Conservation (phyloP, 2,329 filamentous ascomycete genomes). For the Xylaria sp. region DNA sequence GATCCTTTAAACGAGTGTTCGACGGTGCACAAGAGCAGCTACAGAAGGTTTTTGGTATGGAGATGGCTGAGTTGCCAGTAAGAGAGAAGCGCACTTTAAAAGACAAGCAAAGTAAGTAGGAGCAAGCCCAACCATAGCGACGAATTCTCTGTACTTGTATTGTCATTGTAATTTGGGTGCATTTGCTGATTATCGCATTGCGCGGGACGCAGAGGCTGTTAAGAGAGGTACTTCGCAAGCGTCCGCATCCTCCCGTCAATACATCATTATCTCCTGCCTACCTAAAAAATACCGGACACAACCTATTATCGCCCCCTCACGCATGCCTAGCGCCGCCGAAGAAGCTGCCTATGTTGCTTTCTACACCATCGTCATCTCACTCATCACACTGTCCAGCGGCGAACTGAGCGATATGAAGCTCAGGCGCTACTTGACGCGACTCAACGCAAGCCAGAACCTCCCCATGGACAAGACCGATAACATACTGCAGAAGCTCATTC, state of each 20-base stretch:
- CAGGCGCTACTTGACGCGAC: conserved; percentile 75
- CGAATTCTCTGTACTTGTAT: conserved; percentile 1
- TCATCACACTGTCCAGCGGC: conserved; percentile 81
- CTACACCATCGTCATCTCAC: conserved; percentile 80
- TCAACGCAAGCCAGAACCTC: conserved; percentile 80
- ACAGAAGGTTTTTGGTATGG: conserved; percentile 85
- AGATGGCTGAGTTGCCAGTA: conserved; percentile 83
- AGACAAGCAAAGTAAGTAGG: conserved; percentile 74
- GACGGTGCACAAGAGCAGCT: conserved; percentile 79
- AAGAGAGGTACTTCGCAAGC: conserved; percentile 57
- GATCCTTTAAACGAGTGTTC: conserved; percentile 82
- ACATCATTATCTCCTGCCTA: conserved; percentile 80
- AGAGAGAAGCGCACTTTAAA: conserved; percentile 84
- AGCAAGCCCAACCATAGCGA: background rate
- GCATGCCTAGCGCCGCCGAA: conserved; percentile 69
- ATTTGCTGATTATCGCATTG: conserved; percentile 50
- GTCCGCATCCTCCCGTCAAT: conserved; percentile 72
- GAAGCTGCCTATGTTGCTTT: conserved; percentile 86
- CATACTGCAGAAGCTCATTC: conserved; percentile 77
- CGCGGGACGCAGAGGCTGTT: conserved; percentile 49
- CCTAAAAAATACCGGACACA: conserved; percentile 74
- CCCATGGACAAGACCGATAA: conserved; percentile 80
- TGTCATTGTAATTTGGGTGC: conserved; percentile 4
- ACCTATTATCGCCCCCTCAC: conserved; percentile 74
- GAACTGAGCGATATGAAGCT: conserved; percentile 82